Base-by-base conservation (phyloP, 495 filamentous ascomycete species). In the Daldinia caldariorum region DNA sequence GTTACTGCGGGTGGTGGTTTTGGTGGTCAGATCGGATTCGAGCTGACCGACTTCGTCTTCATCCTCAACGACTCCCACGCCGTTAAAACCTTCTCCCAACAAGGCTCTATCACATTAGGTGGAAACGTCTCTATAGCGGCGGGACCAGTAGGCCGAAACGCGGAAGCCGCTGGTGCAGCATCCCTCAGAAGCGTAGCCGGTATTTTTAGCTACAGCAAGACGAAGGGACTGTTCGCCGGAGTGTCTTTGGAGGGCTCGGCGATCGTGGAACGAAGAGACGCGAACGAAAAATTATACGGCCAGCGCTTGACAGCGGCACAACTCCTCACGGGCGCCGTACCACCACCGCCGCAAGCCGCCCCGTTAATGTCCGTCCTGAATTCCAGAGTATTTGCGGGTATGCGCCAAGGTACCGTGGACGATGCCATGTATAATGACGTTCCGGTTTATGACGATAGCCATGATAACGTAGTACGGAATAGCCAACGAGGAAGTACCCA, bases 1-100 rank as follows among this genome's bases (percentile, higher is more conserved):
- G 89, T 89, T 57, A 95, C 92, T 18, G 91, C 91, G 26, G 95
- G 95, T 71, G 96, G 90, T 61, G 95, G 95, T 29, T 94, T 98
- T 70, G 95, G 95, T 72, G 94, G 95, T 20, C 95, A 99, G 78
- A 97, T 99, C 75, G 95, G 95, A 34, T 94, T 97, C 82, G 95
- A 99, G 79, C 82, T 99, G 66, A 98, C 96, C 45, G 95, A 99
- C 77, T 98, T 99, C 77, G 96, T 99, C 73, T 98, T 99, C 83
- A 97, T 98, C 65, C 89, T 99, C 55, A 99, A 99, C 79, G 95
- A 99, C 76, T 86, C 89, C 43, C 88, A 86, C 43, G 95, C 95
- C 26, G 95, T 99, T 43, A 92, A 91, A 77, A 95, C 95, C 38
- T 98, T 98, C 79, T 94, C 95, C 3, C 94, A 98, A 79, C 86